Evolutionary conservation across 495 filamentous ascomycete genomes (phyloP), one percentile per base, ranked within the genome.

Genomic region (Astrocystis sublimbata): DNA sequence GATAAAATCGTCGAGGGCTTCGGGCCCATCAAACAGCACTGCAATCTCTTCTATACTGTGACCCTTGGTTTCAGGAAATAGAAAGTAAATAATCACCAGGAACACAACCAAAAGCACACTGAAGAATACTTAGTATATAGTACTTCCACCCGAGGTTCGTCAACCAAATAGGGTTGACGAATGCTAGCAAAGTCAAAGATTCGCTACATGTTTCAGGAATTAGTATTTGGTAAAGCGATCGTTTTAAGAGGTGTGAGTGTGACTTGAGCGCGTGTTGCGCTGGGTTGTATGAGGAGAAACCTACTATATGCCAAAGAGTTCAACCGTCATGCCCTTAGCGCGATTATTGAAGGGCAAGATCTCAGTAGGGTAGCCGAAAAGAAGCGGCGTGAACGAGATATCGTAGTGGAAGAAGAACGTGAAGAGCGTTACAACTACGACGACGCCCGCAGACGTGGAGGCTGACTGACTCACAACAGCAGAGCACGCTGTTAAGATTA

Each of bases 21-120:
- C 35, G 41, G 35, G 19, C 8, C 75, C 79, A 63, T 81, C 79
- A 63, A 81, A 81, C 62, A 77, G 70, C 52, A 75, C 76, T 28
- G 75, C 73, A 54, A 83, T 81, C 63, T 83, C 81, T 55, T 83
- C 80, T 52, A 83, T 71, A 5, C 76, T 68, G 15, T 76, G 74
- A 54, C 77, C 76, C n/a, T 74, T 71, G 49, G 81, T 83, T 67
- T 82, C 80, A 49, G 80, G 76, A 57, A 78, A 82, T 58, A 75
- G 76, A 59, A 73, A 55, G 52, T 38, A 79, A 40, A 80, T 72
- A 36, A 82, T 72, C 46, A 72, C 36, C 2, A 83, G 63, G 64
- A 82, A 80, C 42, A 77, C 52, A 1, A 65, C 68, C 10, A 84
- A 58, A 75, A 77, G 80, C 21, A 71, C 65, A 68, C 71, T 73